Evolutionary conservation across 2,329 filamentous ascomycete species (phyloP), one percentile per base, ranked within the genome.

Genomic region (Colletotrichum tanaceti): DNA sequence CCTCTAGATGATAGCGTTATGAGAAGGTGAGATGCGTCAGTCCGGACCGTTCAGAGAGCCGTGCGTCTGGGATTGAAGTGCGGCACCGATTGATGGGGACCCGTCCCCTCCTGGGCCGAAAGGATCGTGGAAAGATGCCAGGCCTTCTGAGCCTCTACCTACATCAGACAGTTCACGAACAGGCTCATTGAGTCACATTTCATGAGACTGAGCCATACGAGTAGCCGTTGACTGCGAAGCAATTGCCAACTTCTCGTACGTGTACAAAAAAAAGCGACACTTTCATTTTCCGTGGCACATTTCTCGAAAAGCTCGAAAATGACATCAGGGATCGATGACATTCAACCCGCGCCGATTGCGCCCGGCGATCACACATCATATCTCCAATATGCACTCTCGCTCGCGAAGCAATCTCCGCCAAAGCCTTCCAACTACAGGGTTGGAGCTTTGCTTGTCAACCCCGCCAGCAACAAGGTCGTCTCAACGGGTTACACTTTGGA

Each of bases 351-450:
- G 55, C 53, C 73, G 2, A 77, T 81, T 61, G 65, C 71, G 22
- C 71, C 78, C 7, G 80, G 77, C 39, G 80, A 86, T 64, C 86
- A 88, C 75, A 75, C 76, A 57, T 79, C 76, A 2, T 82, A 82
- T 76, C 91, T 98, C 83, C 86, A 83, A 63, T 82, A 91, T 64
- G 93, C 93, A 44, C 87, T 98, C 65, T 81, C 85, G n/a, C 85
- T 94, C 71, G 94, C 96, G 14, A 85, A 86, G 43, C 87, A 91
- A 71, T 97, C 94, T 13, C 92, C 93, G 2, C 93, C 93, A 35
- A 94, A 91, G 74, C 91, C 94, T 2, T 94, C 93, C 59, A 98
- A 98, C 79, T 99, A 94, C 82, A 89, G 95, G 68, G 94, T 99
- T 24, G 96, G 96, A 49, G 96, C 96, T n/a, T 79, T 97, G n/a